These are phyloP conservation scores for Plenodomus biglobosus DNA, from an alignment of 2,329 filamentous ascomycete genomes.

Conservation along the genomic window DNA sequence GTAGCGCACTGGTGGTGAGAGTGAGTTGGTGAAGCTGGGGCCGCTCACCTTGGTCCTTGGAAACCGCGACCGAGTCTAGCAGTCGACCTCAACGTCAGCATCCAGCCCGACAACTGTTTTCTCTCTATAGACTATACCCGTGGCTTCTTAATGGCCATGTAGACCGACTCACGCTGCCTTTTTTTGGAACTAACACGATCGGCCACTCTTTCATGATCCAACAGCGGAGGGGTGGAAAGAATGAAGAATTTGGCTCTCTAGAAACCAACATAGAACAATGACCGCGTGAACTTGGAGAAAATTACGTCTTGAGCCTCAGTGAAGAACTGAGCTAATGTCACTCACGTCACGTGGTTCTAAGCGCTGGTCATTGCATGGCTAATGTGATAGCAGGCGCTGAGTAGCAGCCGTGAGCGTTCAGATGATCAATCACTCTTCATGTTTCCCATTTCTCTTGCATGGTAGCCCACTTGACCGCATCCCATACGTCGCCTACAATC, in stretches of 20 bases:
- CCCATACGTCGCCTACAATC: conserved; percentile 72
- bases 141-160: not conserved
- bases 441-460: conserved; percentile 51
- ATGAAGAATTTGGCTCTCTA: too few relatives aligned
- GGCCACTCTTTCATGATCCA: not conserved
- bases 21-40: not conserved
- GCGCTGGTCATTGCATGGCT: not conserved
- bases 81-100: not conserved
- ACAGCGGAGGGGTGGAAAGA: not conserved
- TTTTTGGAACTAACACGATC: not conserved
- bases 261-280: too few relatives aligned
- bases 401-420: not conserved
- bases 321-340: too few relatives aligned
- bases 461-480: conserved; percentile 76
- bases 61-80: not conserved
- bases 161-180: not conserved
- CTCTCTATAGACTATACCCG: too few relatives aligned
- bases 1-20: not conserved
- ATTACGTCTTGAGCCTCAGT: too few relatives aligned
- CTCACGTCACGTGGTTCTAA: too few relatives aligned
- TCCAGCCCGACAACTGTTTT: not conserved
- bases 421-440: conserved; percentile 3
- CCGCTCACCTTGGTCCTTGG: not conserved
- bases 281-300: too few relatives aligned
- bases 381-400: not conserved